These are phyloP conservation scores for Yamadazyma spencermartinsiae DNA, from an alignment of 1,139 yeast genomes.

Conservation along the genomic window DNA sequence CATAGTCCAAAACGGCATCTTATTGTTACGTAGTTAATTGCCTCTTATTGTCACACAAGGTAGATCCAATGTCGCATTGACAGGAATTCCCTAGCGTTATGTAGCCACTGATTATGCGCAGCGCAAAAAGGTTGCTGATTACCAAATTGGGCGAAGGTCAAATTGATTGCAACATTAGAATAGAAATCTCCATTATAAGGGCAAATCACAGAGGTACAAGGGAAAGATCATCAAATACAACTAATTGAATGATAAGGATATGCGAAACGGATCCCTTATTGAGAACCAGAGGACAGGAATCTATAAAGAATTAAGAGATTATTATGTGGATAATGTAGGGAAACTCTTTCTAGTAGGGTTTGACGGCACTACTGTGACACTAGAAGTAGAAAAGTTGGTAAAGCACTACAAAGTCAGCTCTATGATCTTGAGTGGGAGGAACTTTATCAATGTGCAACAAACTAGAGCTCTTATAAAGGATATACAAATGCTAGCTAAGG, in stretches of 20 bases:
- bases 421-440: not conserved
- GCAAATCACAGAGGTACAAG: not conserved
- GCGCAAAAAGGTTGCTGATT: not conserved
- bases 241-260: not conserved
- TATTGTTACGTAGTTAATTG: not conserved
- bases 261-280: no score
- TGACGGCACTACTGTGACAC: not conserved
- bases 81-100: no score
- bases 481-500: not conserved
- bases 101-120: not conserved
- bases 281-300: not conserved
- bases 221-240: not conserved
- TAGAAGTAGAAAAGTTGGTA: not conserved
- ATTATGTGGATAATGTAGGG: not conserved
- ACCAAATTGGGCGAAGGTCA: not conserved
- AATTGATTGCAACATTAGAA: not conserved
- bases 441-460: not conserved
- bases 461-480: not conserved
- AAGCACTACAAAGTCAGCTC: not conserved
- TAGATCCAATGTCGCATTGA: not conserved
- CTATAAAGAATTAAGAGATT: not conserved
- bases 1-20: no score
- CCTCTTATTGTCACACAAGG: no score
- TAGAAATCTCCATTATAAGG: not conserved
- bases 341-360: slow-evolving; percentile 1